Base-by-base conservation (phyloP, 176 grass and related monocot genomes). In the Avena sativa region DNA sequence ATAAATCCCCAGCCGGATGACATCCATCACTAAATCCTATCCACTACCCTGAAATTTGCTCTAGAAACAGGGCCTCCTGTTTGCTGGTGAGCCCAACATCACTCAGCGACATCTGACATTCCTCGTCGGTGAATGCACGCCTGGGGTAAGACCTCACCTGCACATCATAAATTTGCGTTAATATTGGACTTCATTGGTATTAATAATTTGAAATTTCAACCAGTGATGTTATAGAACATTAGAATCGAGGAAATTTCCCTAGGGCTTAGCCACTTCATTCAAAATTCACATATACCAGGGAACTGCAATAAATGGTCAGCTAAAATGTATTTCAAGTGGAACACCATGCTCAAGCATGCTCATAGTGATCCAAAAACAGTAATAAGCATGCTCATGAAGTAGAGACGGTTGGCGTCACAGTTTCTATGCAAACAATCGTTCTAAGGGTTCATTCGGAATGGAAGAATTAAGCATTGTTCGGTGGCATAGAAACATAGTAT, bases 1-100 rank as follows among this genome's bases (percentile, higher is more conserved):
- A 70, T 21, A 25, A 70, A 60, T 17, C 68, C 62, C 63, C 64
- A 47, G 36, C 21, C 19, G 19, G 28, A 30, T 53, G 72, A 47
- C 16, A 30, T 76, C n/a, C 52, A 75, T 74, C 26, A 59, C 49
- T 61, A 43, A 66, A 86, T 14, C 60, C 7, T 43, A 61, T 9
- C 64, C 47, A 11, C 71, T 90, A 90, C 26, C 86, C 82, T 88
- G 81, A 79, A 83, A 99, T 87, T 59, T 91, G 83, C 83, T 99
- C 97, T 74, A 99, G 89, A 88, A 99, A 99, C 70, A 99, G 82
- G 28, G 92, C 92, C 90, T 99, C 97, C 86, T 99, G 94, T 82
- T 93, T 99, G 85, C 92, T 90, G 50, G 66, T 94, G 30, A 99
- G 89, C 13, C 97, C 92, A 11, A 99, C 89, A 70, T 99, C 94